Evolutionary conservation across 768 basidiomycete species (phyloP).

Genomic region (Exidia glandulosa): DNA sequence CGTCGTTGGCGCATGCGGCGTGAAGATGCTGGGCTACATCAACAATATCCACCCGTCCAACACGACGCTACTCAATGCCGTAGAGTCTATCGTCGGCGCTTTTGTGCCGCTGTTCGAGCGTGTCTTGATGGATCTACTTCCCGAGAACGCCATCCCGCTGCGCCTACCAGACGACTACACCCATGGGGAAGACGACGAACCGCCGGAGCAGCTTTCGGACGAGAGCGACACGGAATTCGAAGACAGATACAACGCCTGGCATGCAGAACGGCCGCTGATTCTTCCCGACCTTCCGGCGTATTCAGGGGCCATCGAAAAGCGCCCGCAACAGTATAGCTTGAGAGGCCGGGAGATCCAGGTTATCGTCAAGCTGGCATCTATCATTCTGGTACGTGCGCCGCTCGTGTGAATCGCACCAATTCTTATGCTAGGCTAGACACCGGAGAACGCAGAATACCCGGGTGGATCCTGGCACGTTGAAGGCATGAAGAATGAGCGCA

Average conservation of each 20-base stretch:
- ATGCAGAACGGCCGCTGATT: slow-evolving; percentile 32
- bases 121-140: slow-evolving; percentile 39
- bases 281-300: slow-evolving; percentile 41
- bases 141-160: slow-evolving; percentile 33
- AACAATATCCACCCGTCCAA: slow-evolving; percentile 37
- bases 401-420: neutral
- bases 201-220: slow-evolving; percentile 32
- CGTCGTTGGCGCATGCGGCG: slow-evolving; percentile 21
- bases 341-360: slow-evolving; percentile 26
- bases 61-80: slow-evolving; percentile 18
- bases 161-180: slow-evolving; percentile 31
- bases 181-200: slow-evolving; percentile 38
- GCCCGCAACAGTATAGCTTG: slow-evolving; percentile 29
- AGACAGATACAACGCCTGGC: slow-evolving; percentile 31
- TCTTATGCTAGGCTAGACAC: slow-evolving; percentile 16
- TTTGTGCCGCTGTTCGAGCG: slow-evolving; percentile 42
- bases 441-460: slow-evolving; percentile 21
- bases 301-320: slow-evolving; percentile 31
- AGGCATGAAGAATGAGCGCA: slow-evolving; percentile 42
- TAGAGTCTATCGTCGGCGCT: slow-evolving; percentile 23
- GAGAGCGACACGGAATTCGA: slow-evolving; percentile 37
- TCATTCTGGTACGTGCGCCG: slow-evolving; percentile 30
- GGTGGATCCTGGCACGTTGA: slow-evolving; percentile 38
- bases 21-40: slow-evolving; percentile 37
- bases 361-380: slow-evolving; percentile 31